Evolutionary conservation across 495 filamentous ascomycete species (phyloP).

Genomic region (Astrocystis sublimbata): DNA sequence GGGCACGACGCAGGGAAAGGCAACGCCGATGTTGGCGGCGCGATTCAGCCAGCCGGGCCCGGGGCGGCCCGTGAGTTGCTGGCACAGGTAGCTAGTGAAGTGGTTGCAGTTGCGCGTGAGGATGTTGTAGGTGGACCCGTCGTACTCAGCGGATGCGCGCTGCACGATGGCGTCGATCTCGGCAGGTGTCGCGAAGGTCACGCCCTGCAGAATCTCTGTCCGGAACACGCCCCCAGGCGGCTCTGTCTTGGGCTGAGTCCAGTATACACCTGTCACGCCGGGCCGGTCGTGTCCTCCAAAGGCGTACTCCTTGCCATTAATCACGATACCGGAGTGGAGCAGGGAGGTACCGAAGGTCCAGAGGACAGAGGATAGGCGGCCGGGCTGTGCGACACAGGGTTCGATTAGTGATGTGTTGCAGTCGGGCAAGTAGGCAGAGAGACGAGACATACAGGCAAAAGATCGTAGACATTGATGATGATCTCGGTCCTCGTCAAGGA

Average conservation of each 20-base stretch:
- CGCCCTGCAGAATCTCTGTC: constrained; percentile 69
- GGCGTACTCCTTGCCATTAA: constrained; percentile 74
- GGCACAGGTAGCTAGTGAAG: constrained; percentile 70
- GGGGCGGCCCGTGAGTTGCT: constrained; percentile 60
- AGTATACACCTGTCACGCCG: constrained; percentile 74
- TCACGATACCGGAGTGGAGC: constrained; percentile 77
- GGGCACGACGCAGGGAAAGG: constrained; percentile 76
- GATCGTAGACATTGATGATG: constrained; percentile 77
- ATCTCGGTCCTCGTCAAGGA: constrained; percentile 69
- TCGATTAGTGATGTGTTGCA: background rate
- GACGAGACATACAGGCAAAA: constrained; percentile 62
- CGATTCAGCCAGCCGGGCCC: constrained; percentile 75
- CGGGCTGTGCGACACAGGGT: constrained; percentile 49
- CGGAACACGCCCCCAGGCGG: constrained; percentile 74
- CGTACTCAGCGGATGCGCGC: constrained; percentile 65
- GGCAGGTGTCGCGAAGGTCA: constrained; percentile 59
- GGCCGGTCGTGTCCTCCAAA: constrained; percentile 74
- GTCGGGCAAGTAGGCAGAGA: background rate
- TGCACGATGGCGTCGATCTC: constrained; percentile 69
- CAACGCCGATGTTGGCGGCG: constrained; percentile 74
- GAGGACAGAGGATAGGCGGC: constrained; percentile 64
- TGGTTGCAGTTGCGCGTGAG: constrained; percentile 82
- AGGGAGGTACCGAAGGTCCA: constrained; percentile 73
- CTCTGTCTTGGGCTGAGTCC: constrained; percentile 65
- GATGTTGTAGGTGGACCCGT: constrained; percentile 71